phyloP scores from a whole-genome alignment of 805 yeast species.

The Lipomyces orientalis region DNA sequence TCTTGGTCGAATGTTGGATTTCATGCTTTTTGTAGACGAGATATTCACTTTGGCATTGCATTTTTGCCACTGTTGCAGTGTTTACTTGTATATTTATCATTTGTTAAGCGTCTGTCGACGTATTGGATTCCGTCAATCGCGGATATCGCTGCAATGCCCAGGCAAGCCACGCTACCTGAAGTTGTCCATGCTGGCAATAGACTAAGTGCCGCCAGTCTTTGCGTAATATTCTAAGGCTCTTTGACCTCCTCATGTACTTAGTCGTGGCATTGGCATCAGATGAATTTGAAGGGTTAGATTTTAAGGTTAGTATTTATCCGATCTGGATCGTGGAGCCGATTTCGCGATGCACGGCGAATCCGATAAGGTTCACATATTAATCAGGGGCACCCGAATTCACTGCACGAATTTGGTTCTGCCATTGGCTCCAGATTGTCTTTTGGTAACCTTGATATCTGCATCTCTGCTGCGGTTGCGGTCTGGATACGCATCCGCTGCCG shows the following conservation, averaged over 20 bases:
- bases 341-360: too few species aligned
- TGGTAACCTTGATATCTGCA: too few species aligned
- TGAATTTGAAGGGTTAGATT: neutral
- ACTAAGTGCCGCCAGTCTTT: too few species aligned
- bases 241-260: neutral
- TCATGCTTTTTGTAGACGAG: conserved; percentile 1
- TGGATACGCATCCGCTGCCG: neutral
- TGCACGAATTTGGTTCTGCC: too few species aligned
- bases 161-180: too few species aligned
- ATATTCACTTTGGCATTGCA: neutral
- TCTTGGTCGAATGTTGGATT: neutral
- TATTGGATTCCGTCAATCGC: neutral
- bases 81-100: neutral
- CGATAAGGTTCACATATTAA: neutral
- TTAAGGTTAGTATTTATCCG: neutral
- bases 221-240: neutral
- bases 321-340: neutral
- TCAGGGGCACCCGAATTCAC: neutral
- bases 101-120: neutral
- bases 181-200: too few species aligned
- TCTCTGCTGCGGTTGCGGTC: too few species aligned
- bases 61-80: neutral
- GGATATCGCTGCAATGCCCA: neutral
- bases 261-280: neutral
- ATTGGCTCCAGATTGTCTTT: too few species aligned